A percentile compares a stretch with the other conserved stretches of the same genome.
These are phyloP conservation scores for Podospora bellae-mahoneyi DNA, from an alignment of 495 filamentous ascomycete genomes.

Conservation along the genomic window DNA sequence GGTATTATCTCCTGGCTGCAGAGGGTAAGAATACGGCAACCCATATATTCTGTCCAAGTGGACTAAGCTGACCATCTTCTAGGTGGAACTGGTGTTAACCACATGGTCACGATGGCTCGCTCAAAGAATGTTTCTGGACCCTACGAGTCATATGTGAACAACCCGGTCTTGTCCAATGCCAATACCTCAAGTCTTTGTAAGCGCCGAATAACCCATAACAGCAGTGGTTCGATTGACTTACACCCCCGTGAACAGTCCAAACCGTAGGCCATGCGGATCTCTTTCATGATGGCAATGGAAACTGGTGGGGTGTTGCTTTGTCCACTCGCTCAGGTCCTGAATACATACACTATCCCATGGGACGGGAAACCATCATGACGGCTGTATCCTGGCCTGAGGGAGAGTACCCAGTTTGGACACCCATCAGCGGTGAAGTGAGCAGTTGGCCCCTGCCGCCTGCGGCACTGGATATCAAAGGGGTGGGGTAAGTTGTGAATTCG, in stretches of 20 bases:
- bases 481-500: conserved; percentile 28
- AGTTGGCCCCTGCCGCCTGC: conserved; percentile 41
- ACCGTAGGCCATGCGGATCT: conserved; percentile 52
- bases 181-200: conserved; percentile 48
- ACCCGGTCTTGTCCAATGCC: conserved; percentile 54
- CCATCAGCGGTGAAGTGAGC: conserved; percentile 44
- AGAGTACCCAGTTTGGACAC: conserved; percentile 42
- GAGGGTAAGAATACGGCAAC: conserved; percentile 38
- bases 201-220: background rate
- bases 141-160: conserved; percentile 49
- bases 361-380: conserved; percentile 55
- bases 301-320: conserved; percentile 51
- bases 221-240: background rate
- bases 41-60: background rate
- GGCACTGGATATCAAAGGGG: conserved; percentile 32
- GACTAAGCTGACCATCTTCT: background rate
- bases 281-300: conserved; percentile 48
- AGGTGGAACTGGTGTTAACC: conserved; percentile 54
- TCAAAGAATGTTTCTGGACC: conserved; percentile 51
- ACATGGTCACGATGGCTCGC: conserved; percentile 52
- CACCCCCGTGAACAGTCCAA: conserved; percentile 35
- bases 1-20: conserved; percentile 62
- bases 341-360: conserved; percentile 56
- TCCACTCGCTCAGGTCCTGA: conserved; percentile 47
- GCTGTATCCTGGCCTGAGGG: conserved; percentile 49